Base-by-base conservation (phyloP, 2,329 filamentous ascomycete genomes). In the Botrytis fabae region DNA sequence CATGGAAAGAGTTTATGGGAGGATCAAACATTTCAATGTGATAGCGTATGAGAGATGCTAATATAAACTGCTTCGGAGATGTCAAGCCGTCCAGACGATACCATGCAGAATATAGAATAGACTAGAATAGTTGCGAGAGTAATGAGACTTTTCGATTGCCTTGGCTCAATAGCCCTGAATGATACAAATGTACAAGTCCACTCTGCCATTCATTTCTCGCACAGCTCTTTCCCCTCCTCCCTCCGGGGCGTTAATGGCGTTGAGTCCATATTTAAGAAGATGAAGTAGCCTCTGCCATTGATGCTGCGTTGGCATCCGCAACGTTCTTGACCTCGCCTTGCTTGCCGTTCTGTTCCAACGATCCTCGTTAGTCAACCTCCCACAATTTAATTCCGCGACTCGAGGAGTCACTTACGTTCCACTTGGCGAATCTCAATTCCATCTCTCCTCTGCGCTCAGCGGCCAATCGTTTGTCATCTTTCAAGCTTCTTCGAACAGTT, bases 401-500 rank as follows among this genome's bases (percentile, higher is more conserved):
- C 40, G 25, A 28, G n/a, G 73, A 32, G 42, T 68, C 71, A 80
- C 93, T 89, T 85, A 99, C 96, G 90, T 93, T 88, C 96, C 96
- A 99, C 89, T 95, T 97, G 79, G 94, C 88, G 81, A 98, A 97
- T 85, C 91, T 91, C 80, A 99, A 85, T 72, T 98, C 95, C 85
- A 91, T 92, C 85, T 94, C 90, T 82, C 94, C 95, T 83, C 96
- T 91, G 83, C 93, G 92, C 90, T 98, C 96, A 77, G 95, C 94
- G 79, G 84, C 83, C 78, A 98, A 84, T 86, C 96, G 91, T 87
- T 94, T 92, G 74, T 96, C 93, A 82, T 99, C 96, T 89, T 98
- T 98, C 84, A 99, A 89, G 84, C 94, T 97, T 84, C 94, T 93
- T 87, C 97, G 96, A 84, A 99, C 93, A 82, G 93, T 93, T 85